These are phyloP conservation scores for Ogataea kodamae DNA, from an alignment of 805 yeast species.

Conservation along the genomic window DNA sequence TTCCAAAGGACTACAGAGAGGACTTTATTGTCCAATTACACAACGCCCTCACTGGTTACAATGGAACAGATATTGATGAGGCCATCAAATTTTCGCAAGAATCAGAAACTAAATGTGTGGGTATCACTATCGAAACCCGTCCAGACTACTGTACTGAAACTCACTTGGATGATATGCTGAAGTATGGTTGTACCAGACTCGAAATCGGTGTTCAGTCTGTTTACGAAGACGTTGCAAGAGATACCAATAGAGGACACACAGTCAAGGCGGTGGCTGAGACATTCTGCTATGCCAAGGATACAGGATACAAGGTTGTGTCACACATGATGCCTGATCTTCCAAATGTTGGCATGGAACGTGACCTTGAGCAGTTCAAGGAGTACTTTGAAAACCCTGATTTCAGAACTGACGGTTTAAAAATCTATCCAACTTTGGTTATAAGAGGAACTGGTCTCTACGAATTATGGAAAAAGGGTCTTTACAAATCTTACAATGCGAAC, in stretches of 20 bases:
- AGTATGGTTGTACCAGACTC: conserved; percentile 93
- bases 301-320: conserved; percentile 95
- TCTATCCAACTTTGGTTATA: conserved; percentile 94
- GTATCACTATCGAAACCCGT: conserved; percentile 96
- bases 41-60: conserved; percentile 91
- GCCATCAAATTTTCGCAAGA: conserved; percentile 90
- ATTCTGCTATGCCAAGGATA: conserved; percentile 93
- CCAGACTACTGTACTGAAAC: conserved; percentile 98
- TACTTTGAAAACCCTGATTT: conserved; percentile 96
- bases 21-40: conserved; percentile 84
- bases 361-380: conserved; percentile 90
- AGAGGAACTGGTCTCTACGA: conserved; percentile 97
- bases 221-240: conserved; percentile 97
- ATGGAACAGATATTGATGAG: conserved; percentile 83
- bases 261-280: conserved; percentile 95
- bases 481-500: conserved; percentile 91
- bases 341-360: conserved; percentile 98
- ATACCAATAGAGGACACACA: conserved; percentile 96
- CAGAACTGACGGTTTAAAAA: conserved; percentile 93
- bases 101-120: conserved; percentile 94
- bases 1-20: conserved; percentile 87
- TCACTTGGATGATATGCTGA: conserved; percentile 91
- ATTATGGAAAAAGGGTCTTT: conserved; percentile 93
- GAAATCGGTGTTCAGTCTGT: conserved; percentile 97
- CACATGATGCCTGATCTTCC: conserved; percentile 99